Base-by-base conservation (phyloP, 176 grass and related monocot species). In the maize (Zea mays) region DNA sequence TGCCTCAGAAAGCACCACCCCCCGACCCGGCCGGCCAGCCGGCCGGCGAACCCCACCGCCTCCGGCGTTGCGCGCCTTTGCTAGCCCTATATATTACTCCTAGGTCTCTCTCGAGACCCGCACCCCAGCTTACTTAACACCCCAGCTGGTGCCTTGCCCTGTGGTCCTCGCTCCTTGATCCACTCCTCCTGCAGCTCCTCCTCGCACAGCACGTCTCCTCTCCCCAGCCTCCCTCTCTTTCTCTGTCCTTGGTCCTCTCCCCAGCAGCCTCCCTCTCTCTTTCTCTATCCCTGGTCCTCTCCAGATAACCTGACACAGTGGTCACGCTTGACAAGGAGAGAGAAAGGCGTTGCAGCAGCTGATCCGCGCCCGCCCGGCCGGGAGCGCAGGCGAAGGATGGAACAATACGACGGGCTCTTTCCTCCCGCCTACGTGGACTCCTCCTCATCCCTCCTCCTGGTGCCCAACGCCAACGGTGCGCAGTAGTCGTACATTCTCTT, bases 21-120 rank as follows among this genome's bases (percentile, higher is more conserved):
- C 46, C 19, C 84, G 54, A 76, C 71, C 75, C 46, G 46, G 59
- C 4, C 40, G 40, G 38, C 81, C 27, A 33, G 44, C 43, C 46
- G 45, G 44, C 82, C 37, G 48, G 40, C 48, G 68, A 78, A 54
- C 43, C 54, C 71, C 69, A 67, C 84, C 67, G 63, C 8, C 46
- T 50, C 21, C 62, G 47, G 76, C 76, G 76, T 66, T 36, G 62
- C 34, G 62, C 62, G 85, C 56, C 85, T 82, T 63, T 66, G 73
- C 73, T 49, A 58, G 67, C 73, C 69, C 38, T 87, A 81, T 80
- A 89, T 85, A 85, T 81, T 85, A 76, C 71, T 81, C 57, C 58
- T 60, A 85, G 77, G 66, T 71, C 72, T 89, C 72, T 50, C 82
- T 85, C 87, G 87, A 89, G 87, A 89, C 82, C 85, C 72, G 66